phyloP scores from a whole-genome alignment of 495 filamentous ascomycete genomes.

The Hyaloscypha hepaticicola region DNA sequence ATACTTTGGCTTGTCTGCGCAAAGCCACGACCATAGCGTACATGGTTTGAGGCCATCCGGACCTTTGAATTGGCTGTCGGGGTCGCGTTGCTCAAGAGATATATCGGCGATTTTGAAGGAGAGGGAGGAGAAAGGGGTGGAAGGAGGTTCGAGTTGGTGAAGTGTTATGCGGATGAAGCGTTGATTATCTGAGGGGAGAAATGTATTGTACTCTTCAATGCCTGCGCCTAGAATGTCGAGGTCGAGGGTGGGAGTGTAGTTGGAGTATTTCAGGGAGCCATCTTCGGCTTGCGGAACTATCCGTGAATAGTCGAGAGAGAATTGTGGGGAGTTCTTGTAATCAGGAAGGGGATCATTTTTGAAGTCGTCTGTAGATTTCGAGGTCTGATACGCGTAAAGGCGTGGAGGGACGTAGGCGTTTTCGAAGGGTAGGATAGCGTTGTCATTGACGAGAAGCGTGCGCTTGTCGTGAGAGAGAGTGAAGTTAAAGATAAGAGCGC shows the following conservation, averaged over 20 bases:
- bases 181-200: neutral
- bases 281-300: slow-evolving; percentile 9
- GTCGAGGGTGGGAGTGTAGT: slow-evolving; percentile 7
- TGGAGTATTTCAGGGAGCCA: neutral
- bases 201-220: slow-evolving; percentile 13
- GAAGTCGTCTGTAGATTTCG: neutral
- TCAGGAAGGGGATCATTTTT: neutral
- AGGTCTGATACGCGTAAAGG: slow-evolving; percentile 16
- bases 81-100: neutral
- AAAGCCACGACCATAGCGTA: slow-evolving; percentile 5
- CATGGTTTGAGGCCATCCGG: slow-evolving; percentile 7
- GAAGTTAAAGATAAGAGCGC: slow-evolving; percentile 23
- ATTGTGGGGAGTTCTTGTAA: neutral
- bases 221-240: slow-evolving; percentile 12
- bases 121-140: neutral
- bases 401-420: slow-evolving; percentile 11
- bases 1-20: neutral
- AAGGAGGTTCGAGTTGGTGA: neutral
- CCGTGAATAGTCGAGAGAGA: slow-evolving; percentile 12
- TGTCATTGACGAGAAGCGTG: slow-evolving; percentile 15
- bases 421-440: slow-evolving; percentile 18
- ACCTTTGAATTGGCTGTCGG: neutral
- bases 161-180: neutral
- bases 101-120: slow-evolving; percentile 11
- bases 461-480: slow-evolving; percentile 22